phyloP scores from a whole-genome alignment of 257 asterid species.

The Penstemon davidsonii region DNA sequence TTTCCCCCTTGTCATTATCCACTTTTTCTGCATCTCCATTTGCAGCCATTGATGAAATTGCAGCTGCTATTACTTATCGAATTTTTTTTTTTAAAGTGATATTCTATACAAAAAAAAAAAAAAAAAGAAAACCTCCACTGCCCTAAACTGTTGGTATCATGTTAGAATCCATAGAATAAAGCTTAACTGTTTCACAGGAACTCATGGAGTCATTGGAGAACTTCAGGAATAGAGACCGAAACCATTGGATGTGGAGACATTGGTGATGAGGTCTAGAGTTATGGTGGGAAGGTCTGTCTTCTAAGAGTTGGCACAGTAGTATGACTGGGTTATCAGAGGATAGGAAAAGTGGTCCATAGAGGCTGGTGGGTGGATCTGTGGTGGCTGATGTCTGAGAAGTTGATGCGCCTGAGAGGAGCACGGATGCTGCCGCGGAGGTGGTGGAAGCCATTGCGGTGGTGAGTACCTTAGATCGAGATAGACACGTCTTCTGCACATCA shows the following conservation, averaged over 20 bases:
- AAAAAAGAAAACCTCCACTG: conserved; percentile 32
- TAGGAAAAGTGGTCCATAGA: conserved; percentile 27
- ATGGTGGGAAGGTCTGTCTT: conserved; percentile 61
- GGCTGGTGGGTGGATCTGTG: conserved; percentile 27
- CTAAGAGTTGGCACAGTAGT: conserved; percentile 42
- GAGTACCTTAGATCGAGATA: conserved; percentile 78
- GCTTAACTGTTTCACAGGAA: conserved; percentile 48
- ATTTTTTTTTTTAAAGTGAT: conserved; percentile 39
- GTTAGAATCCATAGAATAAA: conserved; percentile 43
- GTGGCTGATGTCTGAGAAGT: conserved; percentile 28
- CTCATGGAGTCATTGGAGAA: conserved; percentile 32
- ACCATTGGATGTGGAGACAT: conserved; percentile 39
- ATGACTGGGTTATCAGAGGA: conserved; percentile 18
- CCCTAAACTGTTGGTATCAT: conserved; percentile 38
- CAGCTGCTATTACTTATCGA: conserved; percentile 66
- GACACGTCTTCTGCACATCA: conserved; percentile 74
- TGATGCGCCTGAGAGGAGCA: conserved; percentile 86
- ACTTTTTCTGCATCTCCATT: conserved; percentile 30
- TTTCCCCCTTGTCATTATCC: conserved; percentile 26
- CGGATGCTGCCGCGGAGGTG: conserved; percentile 90
- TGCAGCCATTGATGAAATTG: conserved; percentile 60
- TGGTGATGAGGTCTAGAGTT: conserved; percentile 77
- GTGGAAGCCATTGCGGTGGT: conserved; percentile 96
- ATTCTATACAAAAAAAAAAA: no score
- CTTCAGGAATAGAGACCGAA: conserved; percentile 44